These are phyloP conservation scores for Amylostereum chailletii DNA, from an alignment of 1,284 basidiomycete genomes.

Conservation along the genomic window DNA sequence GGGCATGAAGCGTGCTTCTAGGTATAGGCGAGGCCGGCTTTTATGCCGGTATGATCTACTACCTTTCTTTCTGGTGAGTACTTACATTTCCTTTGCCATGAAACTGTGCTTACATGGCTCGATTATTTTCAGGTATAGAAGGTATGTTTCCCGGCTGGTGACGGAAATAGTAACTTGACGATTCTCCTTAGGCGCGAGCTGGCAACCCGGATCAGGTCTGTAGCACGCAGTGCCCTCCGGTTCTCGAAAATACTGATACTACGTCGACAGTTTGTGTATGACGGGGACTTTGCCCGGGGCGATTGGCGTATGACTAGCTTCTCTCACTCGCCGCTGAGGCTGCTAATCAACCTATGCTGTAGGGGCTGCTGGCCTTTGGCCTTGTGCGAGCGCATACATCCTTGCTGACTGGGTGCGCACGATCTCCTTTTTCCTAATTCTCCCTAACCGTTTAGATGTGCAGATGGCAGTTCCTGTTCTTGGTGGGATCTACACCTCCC, in stretches of 20 bases:
- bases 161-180: slow-evolving; percentile 16
- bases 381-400: slow-evolving; percentile 40
- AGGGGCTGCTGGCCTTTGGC: slow-evolving; percentile 46
- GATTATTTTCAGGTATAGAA: slow-evolving; percentile 13
- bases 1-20: slow-evolving; percentile 23
- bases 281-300: slow-evolving; percentile 46
- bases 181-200: slow-evolving; percentile 33
- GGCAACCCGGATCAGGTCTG: slow-evolving; percentile 41
- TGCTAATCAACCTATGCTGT: not conserved
- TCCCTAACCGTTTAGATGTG: not conserved
- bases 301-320: slow-evolving; percentile 30
- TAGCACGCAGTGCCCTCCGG: not conserved
- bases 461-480: slow-evolving; percentile 50
- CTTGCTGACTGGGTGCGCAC: slow-evolving; percentile 30
- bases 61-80: slow-evolving; percentile 41
- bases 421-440: not conserved
- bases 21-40: slow-evolving; percentile 44
- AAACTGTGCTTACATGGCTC: not conserved
- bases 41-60: slow-evolving; percentile 50
- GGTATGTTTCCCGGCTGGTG: slow-evolving; percentile 4
- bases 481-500: slow-evolving; percentile 23
- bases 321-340: not conserved
- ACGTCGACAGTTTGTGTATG: slow-evolving; percentile 34
- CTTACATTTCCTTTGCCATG: not conserved
- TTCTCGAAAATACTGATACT: not conserved